Evolutionary conservation across 768 basidiomycete species (phyloP).

Genomic region (Nevesoporus exiguus): DNA sequence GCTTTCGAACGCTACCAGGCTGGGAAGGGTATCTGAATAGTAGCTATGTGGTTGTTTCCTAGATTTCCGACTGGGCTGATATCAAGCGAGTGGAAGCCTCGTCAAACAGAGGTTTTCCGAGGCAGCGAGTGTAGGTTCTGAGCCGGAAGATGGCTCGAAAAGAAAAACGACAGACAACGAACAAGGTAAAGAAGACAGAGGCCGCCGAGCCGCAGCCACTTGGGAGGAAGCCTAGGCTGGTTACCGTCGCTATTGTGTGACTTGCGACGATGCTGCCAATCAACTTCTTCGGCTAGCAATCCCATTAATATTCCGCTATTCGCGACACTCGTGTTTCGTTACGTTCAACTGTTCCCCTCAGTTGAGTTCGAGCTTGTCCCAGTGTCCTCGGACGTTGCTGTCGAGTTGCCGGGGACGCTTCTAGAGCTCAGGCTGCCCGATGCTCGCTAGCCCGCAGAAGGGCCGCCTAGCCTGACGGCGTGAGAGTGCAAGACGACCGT

Average conservation of each 20-base stretch:
- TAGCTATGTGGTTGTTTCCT: conserved; percentile 1
- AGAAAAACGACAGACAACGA: conserved; percentile 3
- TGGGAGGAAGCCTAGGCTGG: conserved; percentile 5
- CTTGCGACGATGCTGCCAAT: conserved; percentile 3
- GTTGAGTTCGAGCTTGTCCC: neutral
- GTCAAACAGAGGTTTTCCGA: conserved; percentile 15
- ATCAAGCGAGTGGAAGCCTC: conserved; percentile 32
- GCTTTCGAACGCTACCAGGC: conserved; percentile 35
- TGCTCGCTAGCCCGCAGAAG: no score
- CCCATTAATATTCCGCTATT: neutral
- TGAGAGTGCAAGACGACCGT: no score
- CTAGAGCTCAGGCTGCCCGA: neutral
- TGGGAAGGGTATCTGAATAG: conserved; percentile 31
- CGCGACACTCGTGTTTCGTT: no score
- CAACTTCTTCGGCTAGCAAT: conserved; percentile 18
- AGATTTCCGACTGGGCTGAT: conserved; percentile 4
- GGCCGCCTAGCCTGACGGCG: no score
- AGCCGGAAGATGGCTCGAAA: conserved; percentile 11
- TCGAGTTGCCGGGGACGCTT: neutral
- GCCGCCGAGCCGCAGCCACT: neutral
- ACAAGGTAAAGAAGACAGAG: neutral
- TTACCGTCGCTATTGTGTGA: conserved; percentile 21
- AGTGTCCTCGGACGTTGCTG: no score
- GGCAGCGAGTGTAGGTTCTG: conserved; percentile 18
- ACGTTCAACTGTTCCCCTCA: neutral